Evolutionary conservation across 1,284 basidiomycete species (phyloP).

Genomic region (Meira nashicola): DNA sequence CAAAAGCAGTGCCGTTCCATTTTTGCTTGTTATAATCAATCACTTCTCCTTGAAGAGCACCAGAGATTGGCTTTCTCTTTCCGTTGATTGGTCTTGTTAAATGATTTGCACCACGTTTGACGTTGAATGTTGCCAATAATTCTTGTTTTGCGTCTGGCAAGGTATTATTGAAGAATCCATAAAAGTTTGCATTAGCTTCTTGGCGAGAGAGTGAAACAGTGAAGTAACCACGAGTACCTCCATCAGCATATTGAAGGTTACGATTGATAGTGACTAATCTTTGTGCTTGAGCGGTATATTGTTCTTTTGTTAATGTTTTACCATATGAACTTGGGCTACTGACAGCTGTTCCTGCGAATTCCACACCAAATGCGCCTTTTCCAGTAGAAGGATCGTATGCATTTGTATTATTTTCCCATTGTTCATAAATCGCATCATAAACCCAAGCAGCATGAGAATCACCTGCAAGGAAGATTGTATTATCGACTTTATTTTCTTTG

Average conservation of each 20-base stretch:
- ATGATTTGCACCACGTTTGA: constrained; percentile 58
- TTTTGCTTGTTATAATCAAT: constrained; percentile 26
- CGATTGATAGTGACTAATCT: constrained; percentile 57
- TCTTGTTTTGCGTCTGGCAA: constrained; percentile 58
- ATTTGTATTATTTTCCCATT: constrained; percentile 25
- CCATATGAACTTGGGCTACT: constrained; percentile 61
- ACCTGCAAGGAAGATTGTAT: constrained; percentile 58
- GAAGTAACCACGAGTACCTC: constrained; percentile 63
- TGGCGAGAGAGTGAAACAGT: constrained; percentile 26
- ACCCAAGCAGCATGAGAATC: constrained; percentile 63
- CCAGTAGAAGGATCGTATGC: constrained; percentile 61
- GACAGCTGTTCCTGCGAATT: constrained; percentile 67
- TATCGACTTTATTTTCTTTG: constrained; percentile 58
- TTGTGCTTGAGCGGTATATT: constrained; percentile 51
- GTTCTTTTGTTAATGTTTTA: constrained; percentile 56
- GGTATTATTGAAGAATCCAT: constrained; percentile 62
- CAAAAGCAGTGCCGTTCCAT: constrained; percentile 38
- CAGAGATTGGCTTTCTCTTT: constrained; percentile 24
- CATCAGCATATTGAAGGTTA: constrained; percentile 66
- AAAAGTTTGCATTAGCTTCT: constrained; percentile 60
- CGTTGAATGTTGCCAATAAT: constrained; percentile 50
- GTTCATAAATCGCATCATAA: constrained; percentile 29
- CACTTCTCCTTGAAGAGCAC: constrained; percentile 23
- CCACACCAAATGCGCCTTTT: constrained; percentile 61
- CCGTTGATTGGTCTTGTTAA: constrained; percentile 61